Evolutionary conservation across 371 early-diverging fungal species (phyloP).

Genomic region (Mortierella sp.): DNA sequence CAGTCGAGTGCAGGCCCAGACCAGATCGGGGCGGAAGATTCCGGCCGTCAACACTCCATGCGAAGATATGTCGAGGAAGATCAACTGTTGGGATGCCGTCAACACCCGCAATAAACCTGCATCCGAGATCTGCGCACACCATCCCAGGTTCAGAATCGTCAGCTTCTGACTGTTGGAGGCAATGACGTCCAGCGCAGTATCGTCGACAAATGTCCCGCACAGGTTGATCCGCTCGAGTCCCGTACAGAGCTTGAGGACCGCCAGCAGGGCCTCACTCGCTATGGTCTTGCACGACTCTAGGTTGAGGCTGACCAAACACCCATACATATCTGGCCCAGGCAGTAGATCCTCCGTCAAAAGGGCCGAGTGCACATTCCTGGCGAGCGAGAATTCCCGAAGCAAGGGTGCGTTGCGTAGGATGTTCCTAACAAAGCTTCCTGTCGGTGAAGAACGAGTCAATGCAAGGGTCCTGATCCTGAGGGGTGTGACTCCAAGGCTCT

Average conservation of each 20-base stretch:
- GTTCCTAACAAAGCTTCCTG: slow-evolving; percentile 38
- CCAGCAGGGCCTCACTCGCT: slow-evolving; percentile 12
- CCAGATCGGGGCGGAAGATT: slow-evolving; percentile 23
- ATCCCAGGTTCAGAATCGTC: slow-evolving; percentile 34
- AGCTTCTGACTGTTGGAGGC: slow-evolving; percentile 26
- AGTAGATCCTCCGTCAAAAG: slow-evolving; percentile 30
- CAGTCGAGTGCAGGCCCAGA: slow-evolving; percentile 32
- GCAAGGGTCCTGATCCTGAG: slow-evolving; percentile 27
- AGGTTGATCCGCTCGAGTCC: slow-evolving; percentile 43
- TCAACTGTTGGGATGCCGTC: slow-evolving; percentile 10
- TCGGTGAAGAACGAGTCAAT: slow-evolving; percentile 40
- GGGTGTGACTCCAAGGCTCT: slow-evolving; percentile 22
- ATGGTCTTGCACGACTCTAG: slow-evolving; percentile 54
- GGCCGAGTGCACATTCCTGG: slow-evolving; percentile 30
- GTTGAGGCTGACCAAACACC: slow-evolving; percentile 24
- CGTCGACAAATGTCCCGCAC: slow-evolving; percentile 35
- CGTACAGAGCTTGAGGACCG: slow-evolving; percentile 23
- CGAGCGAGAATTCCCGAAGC: slow-evolving; percentile 39
- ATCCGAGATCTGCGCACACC: slow-evolving; percentile 38
- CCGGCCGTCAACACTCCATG: slow-evolving; percentile 21
- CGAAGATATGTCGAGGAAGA: slow-evolving; percentile 42
- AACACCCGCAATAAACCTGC: slow-evolving; percentile 27
- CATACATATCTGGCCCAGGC: slow-evolving; percentile 20
- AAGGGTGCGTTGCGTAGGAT: slow-evolving; percentile 35
- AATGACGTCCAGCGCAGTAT: slow-evolving; percentile 28